These are phyloP conservation scores for Anastatica hierochuntica DNA, from an alignment of 345 rosid genomes.

Conservation along the genomic window DNA sequence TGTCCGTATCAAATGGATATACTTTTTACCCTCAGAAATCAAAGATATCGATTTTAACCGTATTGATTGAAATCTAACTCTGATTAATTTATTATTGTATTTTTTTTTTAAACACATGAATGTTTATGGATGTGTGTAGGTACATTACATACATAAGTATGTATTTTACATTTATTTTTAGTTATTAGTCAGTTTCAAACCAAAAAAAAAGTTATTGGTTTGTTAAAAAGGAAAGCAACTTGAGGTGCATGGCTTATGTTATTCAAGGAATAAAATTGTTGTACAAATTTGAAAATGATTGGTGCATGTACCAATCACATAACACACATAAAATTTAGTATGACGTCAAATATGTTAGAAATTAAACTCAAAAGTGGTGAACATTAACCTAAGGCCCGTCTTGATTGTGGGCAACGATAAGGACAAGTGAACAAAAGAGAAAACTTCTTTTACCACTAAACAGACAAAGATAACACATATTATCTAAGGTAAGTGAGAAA, in stretches of 20 bases:
- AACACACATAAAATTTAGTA: not conserved
- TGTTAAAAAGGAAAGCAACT: conserved; percentile 20
- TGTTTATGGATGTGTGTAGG: no score
- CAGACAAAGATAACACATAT: conserved; percentile 7
- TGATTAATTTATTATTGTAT: no score
- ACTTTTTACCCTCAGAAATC: no score
- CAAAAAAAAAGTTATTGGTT: no score
- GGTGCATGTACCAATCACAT: conserved; percentile 20
- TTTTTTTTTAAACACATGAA: no score
- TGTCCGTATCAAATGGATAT: no score
- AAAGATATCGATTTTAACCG: no score
- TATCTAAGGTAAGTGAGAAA: no score
- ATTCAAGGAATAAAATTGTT: conserved; percentile 15
- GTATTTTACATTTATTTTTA: conserved; percentile 10
- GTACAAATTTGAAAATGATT: conserved; percentile 22
- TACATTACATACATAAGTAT: not conserved
- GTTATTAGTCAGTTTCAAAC: conserved; percentile 10
- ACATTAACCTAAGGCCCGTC: conserved; percentile 15
- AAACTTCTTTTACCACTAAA: conserved; percentile 20
- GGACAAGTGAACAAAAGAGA: conserved; percentile 22
- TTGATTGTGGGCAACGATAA: conserved; percentile 23
- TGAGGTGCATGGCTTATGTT: conserved; percentile 29
- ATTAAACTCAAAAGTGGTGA: conserved; percentile 12
- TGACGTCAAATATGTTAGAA: conserved; percentile 20
- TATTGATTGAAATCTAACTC: no score